phyloP scores from a whole-genome alignment of 2,329 filamentous ascomycete species.

The Trichophyton benhamiae region DNA sequence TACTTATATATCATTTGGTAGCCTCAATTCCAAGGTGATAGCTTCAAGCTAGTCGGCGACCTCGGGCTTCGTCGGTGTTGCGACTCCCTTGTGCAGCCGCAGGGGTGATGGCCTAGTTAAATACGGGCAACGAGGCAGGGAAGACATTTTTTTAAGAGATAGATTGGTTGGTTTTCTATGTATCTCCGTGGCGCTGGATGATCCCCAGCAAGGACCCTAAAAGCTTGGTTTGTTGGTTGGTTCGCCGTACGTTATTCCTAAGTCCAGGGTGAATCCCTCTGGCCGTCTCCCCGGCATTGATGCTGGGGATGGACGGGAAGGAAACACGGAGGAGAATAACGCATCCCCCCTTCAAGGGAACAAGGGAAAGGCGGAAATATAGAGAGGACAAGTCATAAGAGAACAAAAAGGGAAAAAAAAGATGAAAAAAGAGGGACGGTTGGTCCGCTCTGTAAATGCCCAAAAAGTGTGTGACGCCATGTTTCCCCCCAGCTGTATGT shows the following conservation, averaged over 20 bases:
- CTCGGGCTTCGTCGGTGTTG: not conserved
- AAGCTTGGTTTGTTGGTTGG: not conserved
- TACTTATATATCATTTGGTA: too few species aligned
- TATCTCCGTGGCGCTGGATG: not conserved
- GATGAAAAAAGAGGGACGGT: not conserved
- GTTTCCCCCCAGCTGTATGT: not conserved
- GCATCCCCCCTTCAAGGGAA: not conserved
- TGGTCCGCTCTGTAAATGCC: not conserved
- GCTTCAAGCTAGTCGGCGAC: not conserved
- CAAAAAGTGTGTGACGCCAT: not conserved
- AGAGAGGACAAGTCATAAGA: not conserved
- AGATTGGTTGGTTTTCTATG: not conserved
- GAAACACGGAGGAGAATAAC: not conserved
- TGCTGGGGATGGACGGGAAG: not conserved
- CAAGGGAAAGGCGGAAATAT: not conserved
- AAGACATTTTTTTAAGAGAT: not conserved
- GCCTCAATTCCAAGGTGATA: too few species aligned
- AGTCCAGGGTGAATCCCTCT: not conserved
- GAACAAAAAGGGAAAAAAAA: not conserved
- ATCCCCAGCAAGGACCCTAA: not conserved
- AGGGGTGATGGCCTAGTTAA: not conserved
- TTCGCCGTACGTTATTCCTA: not conserved
- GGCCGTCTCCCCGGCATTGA: not conserved
- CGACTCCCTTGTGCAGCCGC: not conserved
- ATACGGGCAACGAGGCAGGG: not conserved